Conservation (phyloP, 1,139 yeast species). For the Chernovozyma aurita region DNA sequence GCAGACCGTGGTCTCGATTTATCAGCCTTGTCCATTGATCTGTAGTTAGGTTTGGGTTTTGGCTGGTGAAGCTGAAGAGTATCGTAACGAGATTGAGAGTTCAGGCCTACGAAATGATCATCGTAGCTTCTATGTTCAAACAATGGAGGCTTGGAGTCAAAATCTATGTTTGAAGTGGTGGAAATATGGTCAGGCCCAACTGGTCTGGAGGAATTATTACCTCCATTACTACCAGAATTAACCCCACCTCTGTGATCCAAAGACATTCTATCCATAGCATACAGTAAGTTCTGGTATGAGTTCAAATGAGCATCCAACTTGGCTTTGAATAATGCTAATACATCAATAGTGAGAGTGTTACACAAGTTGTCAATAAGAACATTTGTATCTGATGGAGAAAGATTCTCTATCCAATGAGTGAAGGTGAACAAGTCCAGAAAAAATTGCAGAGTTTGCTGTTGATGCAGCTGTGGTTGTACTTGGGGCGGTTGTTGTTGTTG, state of each 20-base stretch:
- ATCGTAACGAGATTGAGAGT: slow-evolving; percentile 2
- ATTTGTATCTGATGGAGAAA: slow-evolving; percentile 53
- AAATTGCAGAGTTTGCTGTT: slow-evolving; percentile 13
- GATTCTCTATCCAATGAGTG: slow-evolving; percentile 56
- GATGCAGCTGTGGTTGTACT: background rate
- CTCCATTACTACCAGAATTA: slow-evolving; percentile 1
- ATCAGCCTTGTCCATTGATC: slow-evolving; percentile 25
- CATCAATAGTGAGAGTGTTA: slow-evolving; percentile 46
- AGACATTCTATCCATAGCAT: slow-evolving; percentile 4
- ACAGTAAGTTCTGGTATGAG: slow-evolving; percentile 10
- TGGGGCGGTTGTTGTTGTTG: slow-evolving; percentile 2
- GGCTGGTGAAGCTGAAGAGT: slow-evolving; percentile 30
- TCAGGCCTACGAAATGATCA: slow-evolving; percentile 1
- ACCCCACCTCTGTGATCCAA: slow-evolving; percentile 1
- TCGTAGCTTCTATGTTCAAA: background rate
- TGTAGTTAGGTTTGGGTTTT: slow-evolving; percentile 30
- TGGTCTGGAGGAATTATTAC: slow-evolving; percentile 5
- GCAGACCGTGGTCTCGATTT: slow-evolving; percentile 41
- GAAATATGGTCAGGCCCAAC: slow-evolving; percentile 1
- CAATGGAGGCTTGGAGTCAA: background rate
- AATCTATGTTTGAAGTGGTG: background rate
- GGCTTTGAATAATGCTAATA: slow-evolving; percentile 40
- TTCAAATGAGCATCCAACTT: slow-evolving; percentile 33
- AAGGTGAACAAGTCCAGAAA: slow-evolving; percentile 47
- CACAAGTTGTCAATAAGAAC: slow-evolving; percentile 57